Conservation (phyloP, 2,329 filamentous ascomycete species). For the Nigrospora oryzae region DNA sequence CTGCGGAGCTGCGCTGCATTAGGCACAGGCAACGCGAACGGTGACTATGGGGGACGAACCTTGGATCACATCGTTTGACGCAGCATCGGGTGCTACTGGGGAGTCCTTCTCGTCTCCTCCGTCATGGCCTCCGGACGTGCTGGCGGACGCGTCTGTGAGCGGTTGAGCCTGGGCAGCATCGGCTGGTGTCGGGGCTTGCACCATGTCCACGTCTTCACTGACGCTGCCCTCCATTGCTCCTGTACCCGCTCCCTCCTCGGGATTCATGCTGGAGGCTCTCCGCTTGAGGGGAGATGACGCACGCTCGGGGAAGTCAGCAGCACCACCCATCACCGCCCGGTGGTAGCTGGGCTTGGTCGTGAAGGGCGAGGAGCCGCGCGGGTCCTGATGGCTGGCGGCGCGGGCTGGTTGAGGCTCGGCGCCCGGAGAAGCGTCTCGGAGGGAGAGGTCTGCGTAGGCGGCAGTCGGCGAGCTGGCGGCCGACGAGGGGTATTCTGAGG, state of each 20-base stretch:
- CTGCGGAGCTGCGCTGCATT: slow-evolving; percentile 7
- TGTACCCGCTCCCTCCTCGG: slow-evolving; percentile 29
- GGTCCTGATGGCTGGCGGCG: slow-evolving; percentile 15
- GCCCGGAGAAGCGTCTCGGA: slow-evolving; percentile 32
- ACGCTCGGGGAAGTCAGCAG: slow-evolving; percentile 47
- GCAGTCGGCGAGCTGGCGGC: slow-evolving; percentile 49
- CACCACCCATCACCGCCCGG: slow-evolving; percentile 51
- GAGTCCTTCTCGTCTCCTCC: no score
- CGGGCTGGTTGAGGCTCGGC: slow-evolving; percentile 32
- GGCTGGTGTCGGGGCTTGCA: slow-evolving; percentile 15
- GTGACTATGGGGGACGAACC: no score
- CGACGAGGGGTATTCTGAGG: slow-evolving; percentile 44
- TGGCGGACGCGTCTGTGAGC: no score
- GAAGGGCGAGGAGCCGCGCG: slow-evolving; percentile 43
- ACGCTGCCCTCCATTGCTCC: slow-evolving; percentile 20
- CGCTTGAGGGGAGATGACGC: slow-evolving; percentile 59
- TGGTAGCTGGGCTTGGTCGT: slow-evolving; percentile 33
- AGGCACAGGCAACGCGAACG: no score
- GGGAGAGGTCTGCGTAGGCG: slow-evolving; percentile 47
- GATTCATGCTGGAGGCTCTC: slow-evolving; percentile 54
- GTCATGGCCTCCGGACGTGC: no score
- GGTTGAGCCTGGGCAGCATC: no score
- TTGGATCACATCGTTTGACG: not conserved
- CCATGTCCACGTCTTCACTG: slow-evolving; percentile 38
- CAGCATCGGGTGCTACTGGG: not conserved